These are phyloP conservation scores for Tremella mesenterica DNA, from an alignment of 768 basidiomycete species.

Conservation along the genomic window DNA sequence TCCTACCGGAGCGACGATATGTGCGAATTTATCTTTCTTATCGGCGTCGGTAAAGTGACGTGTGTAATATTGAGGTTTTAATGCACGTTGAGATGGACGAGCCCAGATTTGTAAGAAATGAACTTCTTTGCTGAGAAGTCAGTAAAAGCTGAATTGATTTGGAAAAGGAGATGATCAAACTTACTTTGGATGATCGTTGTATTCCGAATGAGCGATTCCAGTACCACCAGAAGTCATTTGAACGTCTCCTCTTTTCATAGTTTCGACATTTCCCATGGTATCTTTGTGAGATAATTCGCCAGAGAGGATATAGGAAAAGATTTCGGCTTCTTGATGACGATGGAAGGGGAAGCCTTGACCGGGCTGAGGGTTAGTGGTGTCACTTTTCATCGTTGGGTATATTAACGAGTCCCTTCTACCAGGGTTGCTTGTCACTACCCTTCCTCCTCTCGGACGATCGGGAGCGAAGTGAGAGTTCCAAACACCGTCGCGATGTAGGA, in stretches of 20 bases:
- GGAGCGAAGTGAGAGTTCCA: no score
- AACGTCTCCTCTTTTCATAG: constrained; percentile 77
- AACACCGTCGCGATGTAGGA: no score
- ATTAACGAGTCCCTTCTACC: no score
- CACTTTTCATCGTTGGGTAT: no score
- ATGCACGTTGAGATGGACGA: constrained; percentile 48
- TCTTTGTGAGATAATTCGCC: constrained; percentile 56
- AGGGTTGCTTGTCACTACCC: no score
- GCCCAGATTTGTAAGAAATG: constrained; percentile 70
- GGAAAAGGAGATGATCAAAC: neutral
- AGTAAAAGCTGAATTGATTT: constrained; percentile 1
- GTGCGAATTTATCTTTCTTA: constrained; percentile 64
- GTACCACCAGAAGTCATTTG: constrained; percentile 89
- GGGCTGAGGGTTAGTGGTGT: constrained; percentile 44
- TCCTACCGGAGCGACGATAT: constrained; percentile 66
- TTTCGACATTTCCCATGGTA: constrained; percentile 82
- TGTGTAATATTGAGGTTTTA: constrained; percentile 75
- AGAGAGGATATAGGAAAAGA: constrained; percentile 75
- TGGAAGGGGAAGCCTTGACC: constrained; percentile 68
- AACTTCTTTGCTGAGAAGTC: constrained; percentile 25
- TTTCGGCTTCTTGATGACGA: constrained; percentile 67
- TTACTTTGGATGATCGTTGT: constrained; percentile 48
- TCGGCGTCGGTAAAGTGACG: constrained; percentile 74
- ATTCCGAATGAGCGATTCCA: constrained; percentile 71
- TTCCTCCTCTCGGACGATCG: no score